Base-by-base conservation (phyloP, 1,284 basidiomycete species). In the Austroboletus novae-zelandiae region DNA sequence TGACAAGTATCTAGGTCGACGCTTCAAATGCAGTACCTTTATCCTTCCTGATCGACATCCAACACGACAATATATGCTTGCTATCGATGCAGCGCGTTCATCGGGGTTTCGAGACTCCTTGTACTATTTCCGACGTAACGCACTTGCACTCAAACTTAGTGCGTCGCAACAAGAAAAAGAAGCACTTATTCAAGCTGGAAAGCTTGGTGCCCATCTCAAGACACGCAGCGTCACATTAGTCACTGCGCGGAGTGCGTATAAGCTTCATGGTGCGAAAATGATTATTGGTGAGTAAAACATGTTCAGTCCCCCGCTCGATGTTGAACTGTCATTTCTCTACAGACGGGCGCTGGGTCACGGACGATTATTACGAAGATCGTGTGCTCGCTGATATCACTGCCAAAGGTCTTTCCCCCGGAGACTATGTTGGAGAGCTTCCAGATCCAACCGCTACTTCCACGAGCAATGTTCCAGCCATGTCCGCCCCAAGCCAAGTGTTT, bases 51-150 rank as follows among this genome's bases (percentile, higher is more conserved):
- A 81, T 45, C 83, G 95, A 50, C 80, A 98, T 64, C 86, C 92
- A 6, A 81, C 91, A 44, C 82, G 89, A 45, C 78, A 86, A 55
- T 99, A 98, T 73, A 91, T 97, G 80, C 87, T 99, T 40, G 93
- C 96, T 11, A 98, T 99, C 56, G 96, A 99, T 64, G 95, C 94
- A 5, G 96, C 96, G 0, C 85, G 96, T 25, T 91, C 91, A 4
- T 94, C 92, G 36, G 97, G 96, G 2, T 98, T 94, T 72, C 84
- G 93, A 50, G 97, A 99, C 70, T 98, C 95, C 9, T 76, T 98
- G 11, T 98, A 97, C 70, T 98, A 98, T 69, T 96, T 98, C 72
- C 87, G 97, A 11, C 81, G 91, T 7, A 96, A 96, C 60, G 85
- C 86, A 0, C 81, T 92, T 31, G 88, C 97, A 20, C 79, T 94